A percentile compares a stretch with the other conserved stretches of the same genome.
These are phyloP conservation scores for Colletotrichum echinochloae DNA, from an alignment of 2,329 filamentous ascomycete genomes.

Conservation along the genomic window DNA sequence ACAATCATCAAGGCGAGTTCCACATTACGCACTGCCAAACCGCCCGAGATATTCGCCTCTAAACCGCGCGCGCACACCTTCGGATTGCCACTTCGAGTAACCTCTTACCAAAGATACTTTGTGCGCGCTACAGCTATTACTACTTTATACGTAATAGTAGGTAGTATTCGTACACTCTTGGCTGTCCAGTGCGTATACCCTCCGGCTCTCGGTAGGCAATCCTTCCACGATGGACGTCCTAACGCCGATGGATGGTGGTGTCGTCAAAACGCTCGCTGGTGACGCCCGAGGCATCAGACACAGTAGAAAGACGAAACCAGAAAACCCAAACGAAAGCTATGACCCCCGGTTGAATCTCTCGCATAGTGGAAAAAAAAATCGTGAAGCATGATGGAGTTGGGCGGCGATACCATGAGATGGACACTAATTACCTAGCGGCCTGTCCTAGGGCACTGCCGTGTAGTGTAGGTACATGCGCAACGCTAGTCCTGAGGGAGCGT, in stretches of 20 bases:
- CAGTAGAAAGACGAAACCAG: slow-evolving; percentile 29
- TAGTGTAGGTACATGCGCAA: slow-evolving; percentile 1
- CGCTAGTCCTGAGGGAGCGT: slow-evolving; percentile 5
- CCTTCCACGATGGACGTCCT: slow-evolving; percentile 17
- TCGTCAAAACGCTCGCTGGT: slow-evolving; percentile 6
- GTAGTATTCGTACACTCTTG: neutral
- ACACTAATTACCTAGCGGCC: slow-evolving; percentile 14
- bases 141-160: neutral
- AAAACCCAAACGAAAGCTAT: slow-evolving; percentile 21
- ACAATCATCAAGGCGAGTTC: slow-evolving; percentile 28
- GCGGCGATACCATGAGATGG: slow-evolving; percentile 8
- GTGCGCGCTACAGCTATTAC: neutral
- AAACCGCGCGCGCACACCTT: neutral
- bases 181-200: neutral
- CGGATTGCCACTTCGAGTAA: slow-evolving; percentile 14
- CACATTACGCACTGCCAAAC: slow-evolving; percentile 7
- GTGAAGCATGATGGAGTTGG: slow-evolving; percentile 17
- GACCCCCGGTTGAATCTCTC: slow-evolving; percentile 20
- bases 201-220: slow-evolving; percentile 22
- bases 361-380: slow-evolving; percentile 17
- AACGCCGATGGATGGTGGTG: slow-evolving; percentile 7
- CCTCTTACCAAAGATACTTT: neutral
- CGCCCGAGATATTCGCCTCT: slow-evolving; percentile 21
- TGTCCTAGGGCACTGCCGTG: slow-evolving; percentile 5
- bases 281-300: slow-evolving; percentile 11